A percentile compares a stretch with the other conserved stretches of the same genome.
phyloP scores from a whole-genome alignment of 257 asterid species.

The Asclepias syriaca region DNA sequence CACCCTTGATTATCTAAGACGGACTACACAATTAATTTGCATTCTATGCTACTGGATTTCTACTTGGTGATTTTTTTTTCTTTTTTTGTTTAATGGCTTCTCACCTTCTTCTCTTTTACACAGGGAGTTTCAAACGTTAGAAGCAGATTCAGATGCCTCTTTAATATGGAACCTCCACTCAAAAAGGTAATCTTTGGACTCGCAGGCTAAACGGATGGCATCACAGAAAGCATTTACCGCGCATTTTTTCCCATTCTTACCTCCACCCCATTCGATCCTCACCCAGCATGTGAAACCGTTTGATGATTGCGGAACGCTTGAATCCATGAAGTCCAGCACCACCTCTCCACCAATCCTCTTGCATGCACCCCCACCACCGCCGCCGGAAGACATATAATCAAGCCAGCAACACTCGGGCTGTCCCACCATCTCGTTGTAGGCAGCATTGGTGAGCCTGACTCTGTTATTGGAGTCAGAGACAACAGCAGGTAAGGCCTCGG shows the following conservation, averaged over 20 bases:
- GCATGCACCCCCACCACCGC: conserved; percentile 32
- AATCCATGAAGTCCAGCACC: conserved; percentile 35
- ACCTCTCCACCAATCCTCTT: conserved; percentile 90
- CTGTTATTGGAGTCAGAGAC: conserved; percentile 61
- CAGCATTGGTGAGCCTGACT: conserved; percentile 70
- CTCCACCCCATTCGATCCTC: conserved; percentile 61
- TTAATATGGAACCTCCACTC: conserved; percentile 69
- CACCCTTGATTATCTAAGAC: background rate
- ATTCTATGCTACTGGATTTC: background rate
- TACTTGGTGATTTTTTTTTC: background rate
- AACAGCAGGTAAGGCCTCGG: conserved; percentile 55
- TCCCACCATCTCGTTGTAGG: conserved; percentile 83
- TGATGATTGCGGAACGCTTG: conserved; percentile 14
- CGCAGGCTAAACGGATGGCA: conserved; percentile 47
- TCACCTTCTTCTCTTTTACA: background rate
- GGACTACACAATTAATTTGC: background rate
- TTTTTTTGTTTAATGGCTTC: background rate
- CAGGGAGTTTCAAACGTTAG: conserved; percentile 14
- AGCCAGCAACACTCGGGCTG: conserved; percentile 96
- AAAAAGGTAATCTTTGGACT: conserved; percentile 56
- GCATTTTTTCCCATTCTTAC: conserved; percentile 43
- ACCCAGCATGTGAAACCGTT: conserved; percentile 57
- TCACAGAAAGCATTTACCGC: conserved; percentile 45
- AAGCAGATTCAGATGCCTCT: conserved; percentile 19
- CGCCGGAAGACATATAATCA: conserved; percentile 29